Conservation (phyloP, 2,329 filamentous ascomycete genomes). For the Fusarium palustre region DNA sequence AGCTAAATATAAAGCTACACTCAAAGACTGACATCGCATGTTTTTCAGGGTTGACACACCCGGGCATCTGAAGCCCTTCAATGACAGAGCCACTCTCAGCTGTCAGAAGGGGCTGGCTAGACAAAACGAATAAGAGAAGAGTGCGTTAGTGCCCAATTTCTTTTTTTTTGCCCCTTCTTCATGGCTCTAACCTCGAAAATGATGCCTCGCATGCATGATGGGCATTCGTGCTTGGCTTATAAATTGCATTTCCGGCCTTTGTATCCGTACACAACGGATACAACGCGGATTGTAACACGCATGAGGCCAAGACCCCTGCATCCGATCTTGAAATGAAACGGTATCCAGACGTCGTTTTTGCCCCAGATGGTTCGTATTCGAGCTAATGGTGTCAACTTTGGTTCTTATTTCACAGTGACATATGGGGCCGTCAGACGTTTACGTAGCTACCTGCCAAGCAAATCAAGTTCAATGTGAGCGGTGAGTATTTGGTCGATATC, state of each 20-base stretch:
- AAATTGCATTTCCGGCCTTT: background rate
- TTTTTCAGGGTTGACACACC: slow-evolving; percentile 2
- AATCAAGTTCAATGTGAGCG: slow-evolving; percentile 8
- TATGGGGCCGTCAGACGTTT: background rate
- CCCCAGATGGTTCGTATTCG: slow-evolving; percentile 10
- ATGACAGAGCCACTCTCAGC: slow-evolving; percentile 12
- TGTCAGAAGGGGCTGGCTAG: slow-evolving; percentile 1
- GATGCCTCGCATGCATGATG: slow-evolving; percentile 17
- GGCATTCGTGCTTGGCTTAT: slow-evolving; percentile 4
- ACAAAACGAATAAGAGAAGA: slow-evolving; percentile 5
- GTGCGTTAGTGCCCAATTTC: slow-evolving; percentile 15
- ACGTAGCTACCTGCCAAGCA: background rate
- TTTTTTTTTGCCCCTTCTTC: background rate
- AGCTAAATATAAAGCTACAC: slow-evolving; percentile 12
- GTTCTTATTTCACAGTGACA: background rate
- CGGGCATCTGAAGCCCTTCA: background rate
- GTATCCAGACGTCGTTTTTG: background rate
- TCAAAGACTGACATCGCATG: slow-evolving; percentile 32
- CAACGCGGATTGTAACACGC: background rate
- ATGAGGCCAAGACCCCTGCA: slow-evolving; percentile 7
- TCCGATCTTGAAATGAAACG: slow-evolving; percentile 4
- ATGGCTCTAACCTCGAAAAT: slow-evolving; percentile 7
- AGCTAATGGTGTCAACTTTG: background rate
- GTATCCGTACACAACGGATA: slow-evolving; percentile 16
- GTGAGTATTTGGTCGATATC: slow-evolving; percentile 23